These are phyloP conservation scores for Aethionema arabicum DNA, from an alignment of 345 rosid species.

Conservation along the genomic window DNA sequence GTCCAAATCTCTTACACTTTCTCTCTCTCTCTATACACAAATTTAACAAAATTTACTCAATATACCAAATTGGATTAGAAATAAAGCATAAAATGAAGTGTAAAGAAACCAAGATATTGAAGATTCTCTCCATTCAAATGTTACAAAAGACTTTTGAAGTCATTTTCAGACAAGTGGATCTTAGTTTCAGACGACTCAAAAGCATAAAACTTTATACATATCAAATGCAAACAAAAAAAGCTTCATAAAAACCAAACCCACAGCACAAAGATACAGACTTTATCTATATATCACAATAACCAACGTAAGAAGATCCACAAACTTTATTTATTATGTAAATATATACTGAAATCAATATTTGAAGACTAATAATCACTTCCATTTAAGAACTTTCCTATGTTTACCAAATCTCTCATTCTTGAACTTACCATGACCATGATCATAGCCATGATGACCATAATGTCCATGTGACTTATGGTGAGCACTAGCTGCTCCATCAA, in stretches of 20 bases:
- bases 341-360: too few relatives aligned
- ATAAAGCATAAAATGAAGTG: constrained; percentile 6
- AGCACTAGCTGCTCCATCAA: constrained; percentile 74
- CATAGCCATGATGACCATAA: constrained; percentile 40
- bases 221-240: constrained; percentile 17
- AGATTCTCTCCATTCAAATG: constrained; percentile 14
- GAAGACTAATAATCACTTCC: too few relatives aligned
- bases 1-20: background rate
- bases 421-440: constrained; percentile 64
- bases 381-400: constrained; percentile 60
- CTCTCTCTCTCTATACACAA: constrained; percentile 4
- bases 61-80: constrained; percentile 1
- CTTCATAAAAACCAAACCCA: constrained; percentile 15
- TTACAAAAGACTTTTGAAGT: background rate
- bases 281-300: constrained; percentile 13
- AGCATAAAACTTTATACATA: constrained; percentile 20
- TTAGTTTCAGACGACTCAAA: constrained; percentile 17
- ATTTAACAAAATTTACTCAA: background rate
- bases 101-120: background rate
- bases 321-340: too few relatives aligned
- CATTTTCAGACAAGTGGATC: constrained; percentile 28
- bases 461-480: constrained; percentile 63
- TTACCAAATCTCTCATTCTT: constrained; percentile 68
- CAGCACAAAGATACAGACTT: constrained; percentile 7
- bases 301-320: background rate